Conservation (phyloP, 257 asterid species). For the Haberlea rhodopensis region DNA sequence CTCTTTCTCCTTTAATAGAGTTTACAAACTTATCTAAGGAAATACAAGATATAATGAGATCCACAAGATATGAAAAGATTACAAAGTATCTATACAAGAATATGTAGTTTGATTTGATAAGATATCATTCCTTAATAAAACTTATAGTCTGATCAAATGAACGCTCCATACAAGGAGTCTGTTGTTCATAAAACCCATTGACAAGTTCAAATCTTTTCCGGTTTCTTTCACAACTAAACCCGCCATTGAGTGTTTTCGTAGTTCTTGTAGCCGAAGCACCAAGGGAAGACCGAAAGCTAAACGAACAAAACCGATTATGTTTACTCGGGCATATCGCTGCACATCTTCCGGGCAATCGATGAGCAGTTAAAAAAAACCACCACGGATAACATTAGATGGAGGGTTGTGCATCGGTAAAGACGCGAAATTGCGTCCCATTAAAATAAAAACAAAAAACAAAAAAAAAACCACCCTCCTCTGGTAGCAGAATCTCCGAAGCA, state of each 20-base stretch:
- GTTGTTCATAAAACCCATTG: constrained; percentile 20
- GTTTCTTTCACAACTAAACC: constrained; percentile 7
- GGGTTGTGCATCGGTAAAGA: constrained; percentile 35
- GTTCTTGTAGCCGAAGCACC: constrained; percentile 35
- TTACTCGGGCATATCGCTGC: constrained; percentile 35
- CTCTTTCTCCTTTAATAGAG: no score
- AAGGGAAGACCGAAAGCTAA: constrained; percentile 23
- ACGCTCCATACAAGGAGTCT: constrained; percentile 27
- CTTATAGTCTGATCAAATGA: constrained; percentile 10
- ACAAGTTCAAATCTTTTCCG: constrained; percentile 24
- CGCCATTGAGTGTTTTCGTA: constrained; percentile 19
- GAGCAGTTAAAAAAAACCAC: constrained; percentile 28
- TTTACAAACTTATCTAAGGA: no score
- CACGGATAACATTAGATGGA: constrained; percentile 23
- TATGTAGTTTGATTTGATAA: no score
- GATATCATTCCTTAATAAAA: no score
- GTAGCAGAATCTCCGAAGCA: no score
- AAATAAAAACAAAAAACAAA: no score
- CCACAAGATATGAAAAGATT: no score
- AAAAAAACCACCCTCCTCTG: not conserved
- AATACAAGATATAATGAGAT: no score
- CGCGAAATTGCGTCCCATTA: constrained; percentile 43
- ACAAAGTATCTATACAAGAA: no score
- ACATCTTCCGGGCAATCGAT: constrained; percentile 34
- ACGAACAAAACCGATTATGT: constrained; percentile 24